Evolutionary conservation across 148 eudicot species (phyloP).

Genomic region (Diospyros kaki): DNA sequence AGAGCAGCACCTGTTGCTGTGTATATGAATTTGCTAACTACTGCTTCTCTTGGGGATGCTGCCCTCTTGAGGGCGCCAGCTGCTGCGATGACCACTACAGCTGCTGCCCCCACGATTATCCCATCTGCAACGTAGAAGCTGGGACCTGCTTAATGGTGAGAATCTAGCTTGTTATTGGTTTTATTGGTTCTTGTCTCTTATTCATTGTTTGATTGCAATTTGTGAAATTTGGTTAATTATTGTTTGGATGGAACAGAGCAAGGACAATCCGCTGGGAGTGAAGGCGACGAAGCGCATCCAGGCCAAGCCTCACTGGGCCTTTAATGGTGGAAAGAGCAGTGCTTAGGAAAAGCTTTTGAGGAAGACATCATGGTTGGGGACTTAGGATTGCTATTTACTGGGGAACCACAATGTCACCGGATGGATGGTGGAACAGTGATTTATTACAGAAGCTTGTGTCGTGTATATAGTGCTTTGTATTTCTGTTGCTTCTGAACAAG

Average conservation of each 20-base stretch:
- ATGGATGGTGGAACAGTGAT: background rate
- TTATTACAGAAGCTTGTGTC: too few relatives aligned
- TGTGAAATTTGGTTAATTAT: too few relatives aligned
- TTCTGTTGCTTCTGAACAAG: background rate
- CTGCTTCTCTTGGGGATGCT: constrained; percentile 86
- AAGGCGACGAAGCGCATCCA: constrained; percentile 10
- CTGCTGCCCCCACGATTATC: constrained; percentile 86
- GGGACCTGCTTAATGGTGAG: constrained; percentile 70
- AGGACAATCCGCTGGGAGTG: constrained; percentile 14
- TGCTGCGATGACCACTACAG: constrained; percentile 79
- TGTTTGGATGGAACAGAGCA: constrained; percentile 8
- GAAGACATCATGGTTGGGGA: background rate
- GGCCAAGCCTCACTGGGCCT: constrained; percentile 13
- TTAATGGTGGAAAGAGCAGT: constrained; percentile 2
- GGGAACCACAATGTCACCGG: background rate
- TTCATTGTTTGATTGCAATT: background rate
- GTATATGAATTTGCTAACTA: constrained; percentile 34
- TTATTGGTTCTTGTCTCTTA: background rate
- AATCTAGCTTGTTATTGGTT: background rate
- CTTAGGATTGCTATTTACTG: background rate
- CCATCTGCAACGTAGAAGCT: constrained; percentile 48
- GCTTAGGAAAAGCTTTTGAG: constrained; percentile 1
- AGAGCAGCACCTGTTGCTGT: constrained; percentile 75
- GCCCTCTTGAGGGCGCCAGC: constrained; percentile 71
- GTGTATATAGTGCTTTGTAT: background rate